Percentiles rank a stretch among this genome's conserved stretches.
phyloP scores from a whole-genome alignment of 75 land plant species.

The Ceratopteris richardii region DNA sequence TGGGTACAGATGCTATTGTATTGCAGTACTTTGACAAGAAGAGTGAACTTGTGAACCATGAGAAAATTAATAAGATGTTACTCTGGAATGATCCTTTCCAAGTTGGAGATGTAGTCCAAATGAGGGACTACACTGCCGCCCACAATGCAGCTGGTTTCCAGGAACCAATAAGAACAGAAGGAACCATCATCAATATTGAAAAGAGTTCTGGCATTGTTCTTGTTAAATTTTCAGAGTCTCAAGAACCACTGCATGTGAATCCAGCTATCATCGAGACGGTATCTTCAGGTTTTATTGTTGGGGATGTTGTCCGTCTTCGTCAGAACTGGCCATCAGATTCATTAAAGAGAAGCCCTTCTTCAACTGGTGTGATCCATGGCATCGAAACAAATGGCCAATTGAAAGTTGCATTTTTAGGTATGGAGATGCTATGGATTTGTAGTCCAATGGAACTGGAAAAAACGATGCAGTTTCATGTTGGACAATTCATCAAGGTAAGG shows the following conservation, averaged over 20 bases:
- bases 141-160: constrained; percentile 38
- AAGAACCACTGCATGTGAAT: constrained; percentile 62
- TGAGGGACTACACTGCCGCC: constrained; percentile 42
- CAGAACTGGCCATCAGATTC: constrained; percentile 19
- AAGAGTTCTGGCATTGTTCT: constrained; percentile 41
- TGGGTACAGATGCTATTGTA: constrained; percentile 11
- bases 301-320: constrained; percentile 73
- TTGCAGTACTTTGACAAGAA: constrained; percentile 21
- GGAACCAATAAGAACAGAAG: constrained; percentile 56
- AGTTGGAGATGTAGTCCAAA: constrained; percentile 74
- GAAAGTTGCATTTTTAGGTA: constrained; percentile 64
- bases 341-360: constrained; percentile 42
- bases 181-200: constrained; percentile 38
- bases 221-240: constrained; percentile 65
- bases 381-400: constrained; percentile 60
- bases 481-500: constrained; percentile 73
- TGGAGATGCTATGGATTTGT: constrained; percentile 87
- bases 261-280: constrained; percentile 63
- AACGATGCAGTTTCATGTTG: constrained; percentile 47
- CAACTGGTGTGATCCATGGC: constrained; percentile 67
- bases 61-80: constrained; percentile 42
- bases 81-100: constrained; percentile 53
- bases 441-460: constrained; percentile 56
- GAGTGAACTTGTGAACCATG: constrained; percentile 1
- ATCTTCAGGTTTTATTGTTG: constrained; percentile 58